Evolutionary conservation across 768 basidiomycete species (phyloP).

Genomic region (Trametes gibbosa): DNA sequence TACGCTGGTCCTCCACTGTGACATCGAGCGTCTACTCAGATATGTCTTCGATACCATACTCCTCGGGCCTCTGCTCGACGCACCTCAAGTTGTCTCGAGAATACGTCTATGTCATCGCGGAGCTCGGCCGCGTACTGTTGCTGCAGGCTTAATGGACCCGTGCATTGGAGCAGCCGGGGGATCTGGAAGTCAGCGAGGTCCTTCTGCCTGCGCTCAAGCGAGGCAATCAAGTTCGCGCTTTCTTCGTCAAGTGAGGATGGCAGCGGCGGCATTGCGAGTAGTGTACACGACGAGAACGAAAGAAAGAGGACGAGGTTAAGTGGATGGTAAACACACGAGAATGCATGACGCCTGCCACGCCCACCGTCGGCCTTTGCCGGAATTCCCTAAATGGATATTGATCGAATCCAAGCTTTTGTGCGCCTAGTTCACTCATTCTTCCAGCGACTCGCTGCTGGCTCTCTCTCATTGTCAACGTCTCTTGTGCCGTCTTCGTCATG

Average conservation of each 20-base stretch:
- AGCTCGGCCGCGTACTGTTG: constrained; percentile 73
- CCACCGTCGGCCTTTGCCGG: background rate
- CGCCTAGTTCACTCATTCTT: background rate
- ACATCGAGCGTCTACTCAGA: constrained; percentile 59
- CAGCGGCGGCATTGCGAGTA: constrained; percentile 57
- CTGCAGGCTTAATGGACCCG: constrained; percentile 67
- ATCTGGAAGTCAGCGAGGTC: constrained; percentile 74
- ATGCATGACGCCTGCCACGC: background rate
- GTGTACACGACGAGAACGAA: background rate
- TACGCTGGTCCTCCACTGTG: constrained; percentile 69
- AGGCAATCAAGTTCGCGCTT: constrained; percentile 46
- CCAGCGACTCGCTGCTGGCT: background rate
- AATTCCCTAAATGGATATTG: background rate
- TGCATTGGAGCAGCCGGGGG: constrained; percentile 66
- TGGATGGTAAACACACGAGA: background rate
- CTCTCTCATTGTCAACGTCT: background rate
- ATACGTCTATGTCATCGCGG: constrained; percentile 66
- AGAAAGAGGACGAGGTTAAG: background rate
- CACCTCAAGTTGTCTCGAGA: constrained; percentile 70
- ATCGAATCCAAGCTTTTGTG: background rate
- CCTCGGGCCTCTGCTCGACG: background rate
- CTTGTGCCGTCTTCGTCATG: background rate
- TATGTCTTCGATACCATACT: constrained; percentile 11
- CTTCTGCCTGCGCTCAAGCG: constrained; percentile 50
- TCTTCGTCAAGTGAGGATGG: constrained; percentile 53